Percentiles rank a stretch among this genome's conserved stretches.
phyloP scores from a whole-genome alignment of 2,329 filamentous ascomycete genomes.

The Basipetospora chlamydospora region DNA sequence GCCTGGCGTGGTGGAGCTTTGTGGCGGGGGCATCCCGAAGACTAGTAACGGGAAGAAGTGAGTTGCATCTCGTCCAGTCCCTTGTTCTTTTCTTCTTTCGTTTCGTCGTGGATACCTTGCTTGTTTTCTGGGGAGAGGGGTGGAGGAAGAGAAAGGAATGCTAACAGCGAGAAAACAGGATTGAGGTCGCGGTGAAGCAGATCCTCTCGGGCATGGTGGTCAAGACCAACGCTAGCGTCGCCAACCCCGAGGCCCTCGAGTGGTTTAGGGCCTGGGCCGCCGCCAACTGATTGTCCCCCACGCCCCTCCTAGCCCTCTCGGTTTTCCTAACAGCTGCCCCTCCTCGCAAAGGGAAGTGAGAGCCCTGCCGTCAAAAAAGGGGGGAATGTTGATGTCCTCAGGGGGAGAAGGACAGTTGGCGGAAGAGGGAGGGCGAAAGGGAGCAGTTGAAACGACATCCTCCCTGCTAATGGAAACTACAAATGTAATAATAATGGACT shows the following conservation, averaged over 20 bases:
- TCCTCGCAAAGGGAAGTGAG: neutral
- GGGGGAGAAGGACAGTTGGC: too few species aligned
- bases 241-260: conserved; percentile 73
- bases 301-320: too few species aligned
- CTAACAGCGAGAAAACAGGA: conserved; percentile 31
- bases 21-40: conserved; percentile 67
- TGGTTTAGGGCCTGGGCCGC: conserved; percentile 75
- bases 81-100: neutral
- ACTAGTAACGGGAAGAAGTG: conserved; percentile 94
- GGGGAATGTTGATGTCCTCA: too few species aligned
- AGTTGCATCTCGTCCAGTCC: conserved; percentile 21
- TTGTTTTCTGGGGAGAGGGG: neutral
- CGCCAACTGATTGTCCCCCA: conserved; percentile 22
- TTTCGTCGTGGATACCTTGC: neutral
- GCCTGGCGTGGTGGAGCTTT: conserved; percentile 67
- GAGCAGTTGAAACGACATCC: too few species aligned
- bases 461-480: too few species aligned
- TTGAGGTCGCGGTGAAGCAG: conserved; percentile 93
- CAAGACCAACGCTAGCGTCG: conserved; percentile 85
- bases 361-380: too few species aligned
- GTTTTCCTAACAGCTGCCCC: too few species aligned
- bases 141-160: neutral
- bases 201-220: conserved; percentile 79
- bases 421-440: too few species aligned
- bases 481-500: too few species aligned